These are phyloP conservation scores for Penicillium cinerascens DNA, from an alignment of 495 filamentous ascomycete species.

Conservation along the genomic window DNA sequence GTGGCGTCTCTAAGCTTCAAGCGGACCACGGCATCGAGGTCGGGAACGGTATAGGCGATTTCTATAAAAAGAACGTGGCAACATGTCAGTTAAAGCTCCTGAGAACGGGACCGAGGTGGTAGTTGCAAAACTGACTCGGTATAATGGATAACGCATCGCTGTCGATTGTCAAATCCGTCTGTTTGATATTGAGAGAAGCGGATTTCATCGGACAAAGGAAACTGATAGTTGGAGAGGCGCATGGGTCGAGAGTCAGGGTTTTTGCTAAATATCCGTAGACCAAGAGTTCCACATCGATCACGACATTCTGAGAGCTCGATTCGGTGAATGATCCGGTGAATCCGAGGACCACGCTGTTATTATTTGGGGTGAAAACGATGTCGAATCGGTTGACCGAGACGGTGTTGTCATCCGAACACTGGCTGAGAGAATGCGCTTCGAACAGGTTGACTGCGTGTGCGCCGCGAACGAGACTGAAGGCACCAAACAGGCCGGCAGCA, in stretches of 20 bases:
- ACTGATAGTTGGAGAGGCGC: slow-evolving; percentile 37
- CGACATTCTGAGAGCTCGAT: slow-evolving; percentile 67
- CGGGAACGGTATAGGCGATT: slow-evolving; percentile 85
- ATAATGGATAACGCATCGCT: slow-evolving; percentile 53
- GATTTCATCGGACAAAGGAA: background rate
- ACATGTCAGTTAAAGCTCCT: background rate
- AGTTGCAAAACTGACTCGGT: slow-evolving; percentile 51
- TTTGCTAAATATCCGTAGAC: slow-evolving; percentile 73
- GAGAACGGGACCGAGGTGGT: background rate
- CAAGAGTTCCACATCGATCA: slow-evolving; percentile 62
- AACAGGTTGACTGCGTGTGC: slow-evolving; percentile 28
- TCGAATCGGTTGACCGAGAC: slow-evolving; percentile 70
- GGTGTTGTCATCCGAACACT: slow-evolving; percentile 62
- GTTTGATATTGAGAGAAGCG: slow-evolving; percentile 35
- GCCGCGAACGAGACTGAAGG: slow-evolving; percentile 50
- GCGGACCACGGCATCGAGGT: slow-evolving; percentile 80
- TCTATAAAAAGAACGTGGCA: slow-evolving; percentile 24
- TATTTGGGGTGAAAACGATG: slow-evolving; percentile 63
- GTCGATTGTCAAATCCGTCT: slow-evolving; percentile 2
- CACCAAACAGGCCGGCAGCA: slow-evolving; percentile 13
- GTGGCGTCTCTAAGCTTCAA: slow-evolving; percentile 67
- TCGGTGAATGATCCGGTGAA: slow-evolving; percentile 72
- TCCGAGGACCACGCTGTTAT: slow-evolving; percentile 59
- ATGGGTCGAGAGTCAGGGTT: slow-evolving; percentile 63
- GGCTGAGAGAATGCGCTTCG: slow-evolving; percentile 61